Base-by-base conservation (phyloP, 2,329 filamentous ascomycete species). In the Ophiosphaerella herpotricha region DNA sequence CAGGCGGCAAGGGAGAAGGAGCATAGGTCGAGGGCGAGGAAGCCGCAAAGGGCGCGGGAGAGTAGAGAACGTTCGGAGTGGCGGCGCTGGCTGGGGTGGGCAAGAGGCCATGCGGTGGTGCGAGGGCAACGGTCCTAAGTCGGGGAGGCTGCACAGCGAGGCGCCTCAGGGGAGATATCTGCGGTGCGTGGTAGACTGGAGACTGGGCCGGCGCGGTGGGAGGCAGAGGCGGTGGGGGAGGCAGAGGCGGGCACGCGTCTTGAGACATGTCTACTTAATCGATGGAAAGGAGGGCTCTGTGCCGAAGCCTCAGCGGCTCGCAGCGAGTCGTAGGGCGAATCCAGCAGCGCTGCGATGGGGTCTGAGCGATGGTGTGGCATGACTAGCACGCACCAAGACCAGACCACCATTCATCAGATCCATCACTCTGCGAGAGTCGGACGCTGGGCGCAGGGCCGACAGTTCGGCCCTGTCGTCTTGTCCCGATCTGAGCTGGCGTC, bases 141-240 rank as follows among this genome's bases (percentile, higher is more conserved):
- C 71, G 66, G 32, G 74, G 72, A 54, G 74, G 74, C 64, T 74
- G 75, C 60, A 75, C 71, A 56, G 71, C 68, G 43, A 71, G 62
- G 59, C 70, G 70, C 57, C 71, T 47, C 47, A 62, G 56, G 46
- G 68, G 55, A 57, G 69, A 69, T 43, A 60, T 60, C 48, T 67
- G 61, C 38, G 59, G 61, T 39, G 58, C 46, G 35, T 60, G 61
- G 39, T 55, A 50, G 39, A 48, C 37, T 18, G 43, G 39, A 14
- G 44, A 50, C 36, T 53, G 50, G 12, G 42, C 41, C 4, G 50
- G 42, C 16, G 54, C 52, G 12, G 50, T 58, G 18, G 61, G 56
- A 50, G 63, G 54, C 21, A 55, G 55, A 7, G 51, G 60, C 16
- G 57, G 57, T 40, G 64, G 55, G 35, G 63, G 61, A 38, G 66